Evolutionary conservation across 805 yeast genomes (phyloP).

Genomic region (Wickerhamia fluorescens): DNA sequence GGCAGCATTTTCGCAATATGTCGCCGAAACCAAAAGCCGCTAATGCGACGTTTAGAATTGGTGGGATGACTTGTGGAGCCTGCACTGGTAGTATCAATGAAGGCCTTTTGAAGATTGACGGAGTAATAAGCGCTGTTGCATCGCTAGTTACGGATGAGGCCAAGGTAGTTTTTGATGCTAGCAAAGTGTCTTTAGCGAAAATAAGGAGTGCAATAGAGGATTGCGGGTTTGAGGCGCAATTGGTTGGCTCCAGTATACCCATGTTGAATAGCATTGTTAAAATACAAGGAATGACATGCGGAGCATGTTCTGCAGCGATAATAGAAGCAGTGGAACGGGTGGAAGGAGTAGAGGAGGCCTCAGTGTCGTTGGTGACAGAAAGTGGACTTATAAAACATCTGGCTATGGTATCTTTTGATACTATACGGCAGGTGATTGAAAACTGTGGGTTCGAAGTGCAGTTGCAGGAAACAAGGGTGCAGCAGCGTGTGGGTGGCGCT

Average conservation of each 20-base stretch:
- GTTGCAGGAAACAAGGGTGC: slow-evolving; percentile 1
- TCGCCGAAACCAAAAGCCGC: too few relatives aligned
- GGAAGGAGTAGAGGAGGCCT: slow-evolving; percentile 46
- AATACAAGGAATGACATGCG: slow-evolving; percentile 85
- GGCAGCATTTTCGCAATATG: too few relatives aligned
- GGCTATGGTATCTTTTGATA: slow-evolving; percentile 21
- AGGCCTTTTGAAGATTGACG: slow-evolving; percentile 17
- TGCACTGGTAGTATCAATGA: slow-evolving; percentile 34
- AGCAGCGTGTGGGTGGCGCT: too few relatives aligned
- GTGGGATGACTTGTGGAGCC: slow-evolving; percentile 39
- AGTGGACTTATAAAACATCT: slow-evolving; percentile 55
- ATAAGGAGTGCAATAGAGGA: slow-evolving; percentile 21
- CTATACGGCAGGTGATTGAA: slow-evolving; percentile 52
- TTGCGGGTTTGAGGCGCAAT: slow-evolving; percentile 29
- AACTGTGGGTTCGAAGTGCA: slow-evolving; percentile 36
- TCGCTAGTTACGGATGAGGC: slow-evolving; percentile 35
- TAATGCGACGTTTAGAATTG: slow-evolving; percentile 20
- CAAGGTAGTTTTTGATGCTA: slow-evolving; percentile 9
- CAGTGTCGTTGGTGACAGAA: slow-evolving; percentile 72
- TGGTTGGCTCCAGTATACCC: too few relatives aligned
- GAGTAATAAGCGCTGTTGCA: slow-evolving; percentile 21
- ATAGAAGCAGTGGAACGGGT: slow-evolving; percentile 43
- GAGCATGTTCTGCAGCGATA: slow-evolving; percentile 71
- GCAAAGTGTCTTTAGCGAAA: slow-evolving; percentile 11
- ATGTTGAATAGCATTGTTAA: slow-evolving; percentile 5